Evolutionary conservation across 1,284 basidiomycete genomes (phyloP), one percentile per base, ranked within the genome.

Genomic region (Trichosporon sp.): DNA sequence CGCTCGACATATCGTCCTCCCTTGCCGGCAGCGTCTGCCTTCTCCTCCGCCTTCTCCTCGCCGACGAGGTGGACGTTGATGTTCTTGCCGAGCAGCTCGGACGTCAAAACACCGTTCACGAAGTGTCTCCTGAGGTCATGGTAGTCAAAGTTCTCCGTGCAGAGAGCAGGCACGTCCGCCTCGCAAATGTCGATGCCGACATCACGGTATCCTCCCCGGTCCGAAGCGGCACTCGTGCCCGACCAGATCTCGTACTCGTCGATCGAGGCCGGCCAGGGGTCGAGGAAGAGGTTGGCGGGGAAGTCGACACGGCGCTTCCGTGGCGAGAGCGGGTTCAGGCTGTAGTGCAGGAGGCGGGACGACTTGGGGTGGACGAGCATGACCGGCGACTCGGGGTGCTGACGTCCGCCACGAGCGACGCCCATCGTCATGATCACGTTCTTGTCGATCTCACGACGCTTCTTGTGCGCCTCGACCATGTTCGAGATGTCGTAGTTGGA

Each of bases 111-210:
- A n/a, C 95, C 95, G 72, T 93, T 91, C 25, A 99, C 90, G 75
- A 99, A 97, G 80, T 99, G 93, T 69, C 87, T 84, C 62, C 94
- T 86, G 67, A 98, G 85, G 78, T 94, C 90, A 56, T 89, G 88
- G 76, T 96, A 99, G 81, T 99, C 96, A 77, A 99, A 99, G 81
- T 99, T 99, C 80, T 99, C 96, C 73, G 96, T 95, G 82, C 98
- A 99, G 4, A 98, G 81, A 0, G 95, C 95, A 0, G 94, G 94
- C 21, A 98, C 81, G 66, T 84, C 82, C 19, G 80, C 77, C 60
- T 80, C 80, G 73, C 83, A 84, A 33, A 84, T 80, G 65, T 83
- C 82, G 57, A 83, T 75, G 10, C 82, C 82, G 33, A 83, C 73
- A 54, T 81, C 79, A 16, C 78, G 68, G 65, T 78, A 79, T 16